Percentiles rank a stretch among this genome's conserved stretches.
Conservation (phyloP, 352 stramenopile species). For the Globisporangium nodosum region DNA sequence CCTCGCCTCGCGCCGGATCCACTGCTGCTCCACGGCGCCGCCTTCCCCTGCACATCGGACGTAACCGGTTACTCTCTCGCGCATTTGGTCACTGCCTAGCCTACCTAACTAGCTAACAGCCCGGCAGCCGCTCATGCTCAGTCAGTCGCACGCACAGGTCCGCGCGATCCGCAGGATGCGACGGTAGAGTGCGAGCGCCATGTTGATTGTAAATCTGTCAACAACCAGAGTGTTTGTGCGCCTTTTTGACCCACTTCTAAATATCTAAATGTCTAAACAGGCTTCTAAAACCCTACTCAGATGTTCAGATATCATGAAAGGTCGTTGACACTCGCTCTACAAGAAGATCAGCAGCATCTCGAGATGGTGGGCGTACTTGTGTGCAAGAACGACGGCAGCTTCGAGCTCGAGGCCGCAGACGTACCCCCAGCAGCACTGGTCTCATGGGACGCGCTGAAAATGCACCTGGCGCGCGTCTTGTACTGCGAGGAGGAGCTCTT, state of each 20-base stretch:
- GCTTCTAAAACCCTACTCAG: background rate
- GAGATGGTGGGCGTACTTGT: conserved; percentile 53
- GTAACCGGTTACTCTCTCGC: background rate
- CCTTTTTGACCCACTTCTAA: background rate
- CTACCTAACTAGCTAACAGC: too few species aligned
- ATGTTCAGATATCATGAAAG: background rate
- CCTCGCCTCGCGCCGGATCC: conserved; percentile 67
- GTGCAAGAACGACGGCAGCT: conserved; percentile 77
- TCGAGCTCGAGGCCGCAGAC: conserved; percentile 57
- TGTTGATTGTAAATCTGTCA: conserved; percentile 2
- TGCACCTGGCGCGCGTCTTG: conserved; percentile 44
- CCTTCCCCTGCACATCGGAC: conserved; percentile 45
- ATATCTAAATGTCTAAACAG: background rate
- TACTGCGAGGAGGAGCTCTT: conserved; percentile 77
- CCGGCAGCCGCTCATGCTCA: background rate
- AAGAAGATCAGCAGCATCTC: background rate
- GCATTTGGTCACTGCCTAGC: too few species aligned
- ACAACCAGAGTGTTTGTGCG: too few species aligned
- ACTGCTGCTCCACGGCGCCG: conserved; percentile 42
- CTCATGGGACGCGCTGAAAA: conserved; percentile 47
- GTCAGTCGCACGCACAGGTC: conserved; percentile 41
- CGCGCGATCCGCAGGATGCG: conserved; percentile 66
- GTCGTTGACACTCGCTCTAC: background rate
- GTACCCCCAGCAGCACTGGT: conserved; percentile 8
- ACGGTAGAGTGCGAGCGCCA: conserved; percentile 62